Evolutionary conservation across 2,329 filamentous ascomycete genomes (phyloP).

Genomic region (Neobulgaria alba): DNA sequence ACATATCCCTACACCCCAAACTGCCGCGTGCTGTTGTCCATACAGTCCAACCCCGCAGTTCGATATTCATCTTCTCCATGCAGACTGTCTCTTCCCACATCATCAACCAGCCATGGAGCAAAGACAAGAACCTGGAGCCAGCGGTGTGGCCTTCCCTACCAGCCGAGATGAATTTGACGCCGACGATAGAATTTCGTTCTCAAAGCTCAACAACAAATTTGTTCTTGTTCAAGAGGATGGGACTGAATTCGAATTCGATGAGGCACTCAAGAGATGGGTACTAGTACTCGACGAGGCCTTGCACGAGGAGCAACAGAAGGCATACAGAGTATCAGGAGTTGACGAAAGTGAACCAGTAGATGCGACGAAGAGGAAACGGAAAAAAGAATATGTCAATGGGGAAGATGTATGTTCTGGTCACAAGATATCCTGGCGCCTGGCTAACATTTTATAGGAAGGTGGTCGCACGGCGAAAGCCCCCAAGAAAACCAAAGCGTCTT

Average conservation of each 20-base stretch:
- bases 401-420: constrained; percentile 38
- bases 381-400: constrained; percentile 38
- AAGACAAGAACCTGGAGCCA: too few relatives aligned
- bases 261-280: constrained; percentile 64
- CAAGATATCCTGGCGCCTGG: background rate
- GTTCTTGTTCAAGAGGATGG: constrained; percentile 79
- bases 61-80: too few relatives aligned
- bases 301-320: constrained; percentile 51
- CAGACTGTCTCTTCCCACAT: too few relatives aligned
- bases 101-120: too few relatives aligned
- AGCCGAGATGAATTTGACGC: constrained; percentile 47
- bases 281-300: constrained; percentile 55
- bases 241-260: constrained; percentile 76
- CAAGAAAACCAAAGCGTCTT: constrained; percentile 29
- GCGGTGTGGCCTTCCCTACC: constrained; percentile 27
- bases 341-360: constrained; percentile 46
- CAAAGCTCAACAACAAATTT: constrained; percentile 72
- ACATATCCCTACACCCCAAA: too few relatives aligned
- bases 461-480: constrained; percentile 26
- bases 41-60: too few relatives aligned
- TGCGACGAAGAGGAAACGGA: constrained; percentile 41
- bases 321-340: constrained; percentile 51
- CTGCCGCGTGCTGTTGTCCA: too few relatives aligned
- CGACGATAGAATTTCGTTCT: constrained; percentile 80
- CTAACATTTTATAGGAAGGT: constrained; percentile 21